Evolutionary conservation across 176 grass and related monocot species (phyloP).

Genomic region (Cenchrus purpureus): DNA sequence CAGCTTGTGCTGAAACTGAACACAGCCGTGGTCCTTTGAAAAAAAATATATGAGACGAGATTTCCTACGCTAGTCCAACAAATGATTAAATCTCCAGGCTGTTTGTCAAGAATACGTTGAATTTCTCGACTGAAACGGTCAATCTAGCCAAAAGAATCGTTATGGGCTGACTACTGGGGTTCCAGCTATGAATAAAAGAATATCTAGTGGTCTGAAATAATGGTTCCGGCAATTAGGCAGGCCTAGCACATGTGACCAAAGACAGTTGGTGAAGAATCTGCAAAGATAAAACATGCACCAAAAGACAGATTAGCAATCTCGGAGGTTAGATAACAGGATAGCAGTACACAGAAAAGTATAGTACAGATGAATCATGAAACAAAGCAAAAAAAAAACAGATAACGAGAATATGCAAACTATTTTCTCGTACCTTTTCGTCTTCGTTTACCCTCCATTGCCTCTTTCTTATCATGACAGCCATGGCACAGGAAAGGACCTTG

Average conservation of each 20-base stretch:
- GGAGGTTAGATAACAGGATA: background rate
- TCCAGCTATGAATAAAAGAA: slow-evolving; percentile 45
- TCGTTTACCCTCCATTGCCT: slow-evolving; percentile 91
- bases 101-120: slow-evolving; percentile 43
- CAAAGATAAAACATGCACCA: slow-evolving; percentile 31
- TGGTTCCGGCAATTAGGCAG: slow-evolving; percentile 27
- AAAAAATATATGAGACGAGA: background rate
- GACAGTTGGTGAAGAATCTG: slow-evolving; percentile 42
- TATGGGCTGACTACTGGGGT: slow-evolving; percentile 35
- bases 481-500: slow-evolving; percentile 88
- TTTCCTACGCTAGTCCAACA: slow-evolving; percentile 39
- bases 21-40: background rate
- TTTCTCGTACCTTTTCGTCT: slow-evolving; percentile 51
- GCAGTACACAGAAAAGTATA: background rate
- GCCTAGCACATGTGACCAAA: slow-evolving; percentile 27
- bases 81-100: slow-evolving; percentile 35
- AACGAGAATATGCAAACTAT: slow-evolving; percentile 6
- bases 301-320: slow-evolving; percentile 19
- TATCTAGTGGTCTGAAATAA: slow-evolving; percentile 40
- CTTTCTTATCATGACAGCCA: slow-evolving; percentile 82
- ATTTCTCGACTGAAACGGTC: slow-evolving; percentile 35
- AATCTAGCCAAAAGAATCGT: slow-evolving; percentile 42
- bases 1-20: slow-evolving; percentile 27
- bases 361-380: background rate
- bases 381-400: background rate